Percentiles rank a stretch among this genome's conserved stretches.
Evolutionary conservation across 2,329 filamentous ascomycete species (phyloP).

Genomic region (Aphanocladium album): DNA sequence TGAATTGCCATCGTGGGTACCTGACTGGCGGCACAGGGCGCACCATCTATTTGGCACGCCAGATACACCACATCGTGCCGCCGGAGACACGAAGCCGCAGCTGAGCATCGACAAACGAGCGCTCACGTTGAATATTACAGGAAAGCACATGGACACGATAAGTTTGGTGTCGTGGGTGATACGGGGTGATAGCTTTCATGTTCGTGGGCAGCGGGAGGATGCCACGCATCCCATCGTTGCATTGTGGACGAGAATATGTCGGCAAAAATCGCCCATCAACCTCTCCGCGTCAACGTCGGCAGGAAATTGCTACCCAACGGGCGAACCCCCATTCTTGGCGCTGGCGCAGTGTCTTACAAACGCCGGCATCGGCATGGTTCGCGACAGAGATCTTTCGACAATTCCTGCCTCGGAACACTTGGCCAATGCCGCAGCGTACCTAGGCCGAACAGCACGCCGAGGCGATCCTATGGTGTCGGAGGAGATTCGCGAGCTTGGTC

Average conservation of each 20-base stretch:
- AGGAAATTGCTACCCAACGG: conserved; percentile 19
- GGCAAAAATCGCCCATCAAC: conserved; percentile 19
- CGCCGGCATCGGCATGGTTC: conserved; percentile 25
- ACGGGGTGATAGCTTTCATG: conserved; percentile 26
- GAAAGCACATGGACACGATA: conserved; percentile 24
- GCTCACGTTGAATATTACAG: conserved; percentile 23
- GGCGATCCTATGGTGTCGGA: conserved; percentile 14
- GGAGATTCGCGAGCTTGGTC: conserved; percentile 23
- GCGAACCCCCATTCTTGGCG: conserved; percentile 27
- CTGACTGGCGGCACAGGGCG: conserved; percentile 22
- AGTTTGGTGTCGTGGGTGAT: conserved; percentile 24
- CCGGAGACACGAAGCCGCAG: conserved; percentile 22
- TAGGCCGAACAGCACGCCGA: conserved; percentile 19
- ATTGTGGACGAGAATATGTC: conserved; percentile 26
- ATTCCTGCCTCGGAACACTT: conserved; percentile 25
- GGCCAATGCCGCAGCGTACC: conserved; percentile 28
- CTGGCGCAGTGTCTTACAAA: conserved; percentile 32
- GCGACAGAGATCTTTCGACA: conserved; percentile 21
- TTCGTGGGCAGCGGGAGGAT: not conserved
- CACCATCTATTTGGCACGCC: conserved; percentile 29
- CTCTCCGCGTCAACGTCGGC: conserved; percentile 16
- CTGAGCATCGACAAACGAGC: conserved; percentile 23
- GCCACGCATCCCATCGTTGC: conserved; percentile 23
- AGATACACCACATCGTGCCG: conserved; percentile 26
- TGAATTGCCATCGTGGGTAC: not conserved